phyloP scores from a whole-genome alignment of 202 grass and related monocot genomes.

The Schoenoplectus tabernaemontani region DNA sequence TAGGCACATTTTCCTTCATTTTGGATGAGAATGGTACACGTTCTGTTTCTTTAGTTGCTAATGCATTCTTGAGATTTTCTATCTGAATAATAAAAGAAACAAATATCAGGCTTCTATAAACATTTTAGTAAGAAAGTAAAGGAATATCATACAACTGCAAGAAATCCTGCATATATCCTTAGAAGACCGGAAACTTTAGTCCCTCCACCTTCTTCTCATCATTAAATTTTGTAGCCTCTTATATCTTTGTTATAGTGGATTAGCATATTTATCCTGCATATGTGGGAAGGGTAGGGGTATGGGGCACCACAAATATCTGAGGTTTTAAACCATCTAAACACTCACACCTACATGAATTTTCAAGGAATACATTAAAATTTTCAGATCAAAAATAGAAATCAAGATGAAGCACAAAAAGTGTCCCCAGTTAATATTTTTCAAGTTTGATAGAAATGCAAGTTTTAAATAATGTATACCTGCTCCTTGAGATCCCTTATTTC shows the following conservation, averaged over 20 bases:
- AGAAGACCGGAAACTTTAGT: background rate
- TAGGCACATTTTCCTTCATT: constrained; percentile 45
- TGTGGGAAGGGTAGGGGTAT: background rate
- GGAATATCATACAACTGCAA: constrained; percentile 9
- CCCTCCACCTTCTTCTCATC: too few relatives aligned
- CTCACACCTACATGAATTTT: background rate
- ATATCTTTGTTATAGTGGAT: background rate
- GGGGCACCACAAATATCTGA: background rate
- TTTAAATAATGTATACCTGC: constrained; percentile 41
- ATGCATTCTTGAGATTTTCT: constrained; percentile 65
- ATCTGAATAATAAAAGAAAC: constrained; percentile 39
- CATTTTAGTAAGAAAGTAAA: background rate
- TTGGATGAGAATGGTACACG: constrained; percentile 38
- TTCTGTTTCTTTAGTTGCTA: constrained; percentile 52
- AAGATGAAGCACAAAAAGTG: background rate
- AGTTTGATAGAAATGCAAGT: background rate
- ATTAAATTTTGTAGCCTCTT: background rate
- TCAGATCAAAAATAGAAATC: background rate
- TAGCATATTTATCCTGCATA: background rate
- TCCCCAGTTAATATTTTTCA: background rate
- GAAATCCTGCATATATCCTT: background rate
- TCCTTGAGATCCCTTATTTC: constrained; percentile 82
- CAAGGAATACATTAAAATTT: background rate
- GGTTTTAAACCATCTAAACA: background rate
- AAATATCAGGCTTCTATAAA: background rate